Evolutionary conservation across 805 yeast species (phyloP), one percentile per base, ranked within the genome.

Genomic region (Cyberlindnera suaveolens): DNA sequence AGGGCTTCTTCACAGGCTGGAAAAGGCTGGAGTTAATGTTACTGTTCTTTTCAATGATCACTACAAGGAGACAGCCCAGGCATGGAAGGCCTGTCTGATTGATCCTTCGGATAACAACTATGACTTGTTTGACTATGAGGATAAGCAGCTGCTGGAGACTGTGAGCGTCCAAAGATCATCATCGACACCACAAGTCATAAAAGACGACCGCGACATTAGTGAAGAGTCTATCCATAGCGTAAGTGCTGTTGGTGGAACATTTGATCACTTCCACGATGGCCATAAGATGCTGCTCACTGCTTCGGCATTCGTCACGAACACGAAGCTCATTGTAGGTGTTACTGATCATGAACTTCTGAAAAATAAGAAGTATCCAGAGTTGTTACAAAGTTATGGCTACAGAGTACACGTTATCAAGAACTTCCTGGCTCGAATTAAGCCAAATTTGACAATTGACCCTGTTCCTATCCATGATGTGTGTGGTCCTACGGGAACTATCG

Each of bases 241-340:
- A 5, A 54, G 62, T 23, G 91, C 96, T 0, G 80, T 91, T 2
- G 99, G 99, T 1, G 99, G 99, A 0, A 93, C 99, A 0, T 93
- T 93, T 66, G 99, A 93, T 58, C 98, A 93, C 64, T 58, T 93
- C 31, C 99, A 93, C 54, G 95, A 85, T 57, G 99, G 98, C 0
- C 99, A 93, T 64, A 87, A 85, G 61, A 82, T 93, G 26, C 67
- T 93, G 23, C 68, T 93, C 9, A 80, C 93, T 0, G 69, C 85
- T 46, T 72, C 95, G 0, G 77, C 80, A 0, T 88, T 80, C 55
- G 50, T 86, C 7, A 70, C 95, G 0, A 54, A 63, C 3, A 52
- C 61, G 2, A 65, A 62, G 18, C 65, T 93, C 13, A 83, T 91
- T 39, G 70, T 93, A 6, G 99, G 99, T 0, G 68, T 93, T 3